A percentile compares a stretch with the other conserved stretches of the same genome.
Evolutionary conservation across 805 yeast species (phyloP).

Genomic region (Yarrowia hollandica): DNA sequence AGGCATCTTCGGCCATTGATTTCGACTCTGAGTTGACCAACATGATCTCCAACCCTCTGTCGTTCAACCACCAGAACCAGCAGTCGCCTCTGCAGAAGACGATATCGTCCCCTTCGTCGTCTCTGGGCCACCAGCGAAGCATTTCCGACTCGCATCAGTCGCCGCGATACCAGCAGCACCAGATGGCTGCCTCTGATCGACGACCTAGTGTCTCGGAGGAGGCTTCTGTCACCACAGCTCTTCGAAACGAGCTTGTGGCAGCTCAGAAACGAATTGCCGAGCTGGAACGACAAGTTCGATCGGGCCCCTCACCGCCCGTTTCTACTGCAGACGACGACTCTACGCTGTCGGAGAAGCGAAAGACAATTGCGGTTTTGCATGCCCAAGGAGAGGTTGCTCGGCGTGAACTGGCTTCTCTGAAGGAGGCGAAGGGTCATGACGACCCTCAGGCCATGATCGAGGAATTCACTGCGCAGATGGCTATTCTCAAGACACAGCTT

Average conservation of each 20-base stretch:
- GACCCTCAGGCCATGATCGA: conserved; percentile 41
- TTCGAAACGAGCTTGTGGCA: conserved; percentile 35
- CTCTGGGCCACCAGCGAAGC: conserved; percentile 11
- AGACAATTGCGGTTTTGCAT: conserved; percentile 44
- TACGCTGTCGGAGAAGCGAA: conserved; percentile 37
- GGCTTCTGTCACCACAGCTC: neutral
- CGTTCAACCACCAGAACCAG: conserved; percentile 9
- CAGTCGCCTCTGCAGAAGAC: neutral
- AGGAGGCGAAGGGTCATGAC: conserved; percentile 43
- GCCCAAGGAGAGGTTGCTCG: conserved; percentile 39
- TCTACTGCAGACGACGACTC: conserved; percentile 30
- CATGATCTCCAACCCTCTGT: conserved; percentile 23
- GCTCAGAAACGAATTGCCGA: conserved; percentile 38
- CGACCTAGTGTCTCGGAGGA: conserved; percentile 5
- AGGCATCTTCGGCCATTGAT: conserved; percentile 16
- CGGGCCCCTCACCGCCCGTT: conserved; percentile 3
- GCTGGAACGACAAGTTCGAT: conserved; percentile 36
- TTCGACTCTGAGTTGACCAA: conserved; percentile 21
- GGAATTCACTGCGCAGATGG: conserved; percentile 50
- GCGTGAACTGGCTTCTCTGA: conserved; percentile 48
- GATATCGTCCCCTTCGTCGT: neutral
- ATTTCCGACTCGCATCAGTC: conserved; percentile 24
- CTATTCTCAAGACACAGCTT: conserved; percentile 49
- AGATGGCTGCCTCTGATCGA: neutral
- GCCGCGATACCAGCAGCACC: neutral